Conservation (phyloP, 371 early-diverging fungal species). For the Lichtheimia ramosa region DNA sequence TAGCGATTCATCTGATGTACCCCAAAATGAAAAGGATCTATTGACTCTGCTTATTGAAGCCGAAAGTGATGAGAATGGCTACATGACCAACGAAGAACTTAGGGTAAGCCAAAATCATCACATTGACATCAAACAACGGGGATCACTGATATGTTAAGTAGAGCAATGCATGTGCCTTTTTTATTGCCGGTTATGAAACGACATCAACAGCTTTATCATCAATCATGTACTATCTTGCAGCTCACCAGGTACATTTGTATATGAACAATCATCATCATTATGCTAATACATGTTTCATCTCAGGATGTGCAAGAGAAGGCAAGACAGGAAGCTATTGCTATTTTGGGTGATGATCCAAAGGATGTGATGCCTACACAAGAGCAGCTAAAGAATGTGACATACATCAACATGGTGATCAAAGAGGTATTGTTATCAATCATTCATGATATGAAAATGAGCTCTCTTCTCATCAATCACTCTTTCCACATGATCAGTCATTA, state of each 20-base stretch:
- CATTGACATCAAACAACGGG: constrained; percentile 12
- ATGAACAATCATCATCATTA: background rate
- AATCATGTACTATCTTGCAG: constrained; percentile 29
- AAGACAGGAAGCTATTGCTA: constrained; percentile 45
- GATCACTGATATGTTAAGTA: background rate
- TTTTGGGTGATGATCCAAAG: constrained; percentile 46
- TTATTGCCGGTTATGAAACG: constrained; percentile 28
- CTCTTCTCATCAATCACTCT: background rate
- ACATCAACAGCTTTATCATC: constrained; percentile 23
- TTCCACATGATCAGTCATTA: constrained; percentile 6
- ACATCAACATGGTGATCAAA: constrained; percentile 12
- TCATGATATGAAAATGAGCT: background rate
- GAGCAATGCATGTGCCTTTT: constrained; percentile 21
- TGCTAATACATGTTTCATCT: background rate
- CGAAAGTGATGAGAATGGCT: constrained; percentile 28
- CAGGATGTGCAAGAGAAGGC: constrained; percentile 49
- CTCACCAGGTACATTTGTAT: background rate
- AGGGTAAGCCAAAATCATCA: constrained; percentile 11
- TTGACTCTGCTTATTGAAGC: constrained; percentile 56
- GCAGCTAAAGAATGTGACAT: constrained; percentile 2
- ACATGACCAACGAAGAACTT: constrained; percentile 38
- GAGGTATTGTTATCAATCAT: background rate
- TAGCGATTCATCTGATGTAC: too few relatives aligned
- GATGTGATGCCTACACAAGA: constrained; percentile 37
- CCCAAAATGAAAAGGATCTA: constrained; percentile 36